Evolutionary conservation across 2,329 filamentous ascomycete genomes (phyloP).

Genomic region (Hymenoscyphus fructigenus): DNA sequence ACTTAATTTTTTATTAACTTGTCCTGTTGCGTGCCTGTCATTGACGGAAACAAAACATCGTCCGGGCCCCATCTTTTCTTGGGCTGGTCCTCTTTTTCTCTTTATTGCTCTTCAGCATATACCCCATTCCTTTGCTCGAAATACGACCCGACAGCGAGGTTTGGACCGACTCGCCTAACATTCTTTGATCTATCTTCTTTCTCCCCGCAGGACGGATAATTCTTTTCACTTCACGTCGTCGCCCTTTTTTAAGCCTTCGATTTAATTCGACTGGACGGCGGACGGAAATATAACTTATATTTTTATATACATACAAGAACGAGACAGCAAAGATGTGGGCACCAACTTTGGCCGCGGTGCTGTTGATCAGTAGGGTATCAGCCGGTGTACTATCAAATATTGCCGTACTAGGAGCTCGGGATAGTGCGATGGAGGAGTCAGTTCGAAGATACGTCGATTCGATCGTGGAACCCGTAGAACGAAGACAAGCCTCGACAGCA

Average conservation of each 20-base stretch:
- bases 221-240: constrained; percentile 17
- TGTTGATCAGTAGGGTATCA: constrained; percentile 32
- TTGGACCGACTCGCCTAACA: constrained; percentile 20
- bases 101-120: constrained; percentile 20
- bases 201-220: constrained; percentile 13
- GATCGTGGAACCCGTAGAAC: constrained; percentile 34
- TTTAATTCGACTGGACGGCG: not conserved
- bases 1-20: constrained; percentile 17
- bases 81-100: constrained; percentile 25
- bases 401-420: constrained; percentile 27
- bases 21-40: constrained; percentile 13
- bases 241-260: constrained; percentile 4
- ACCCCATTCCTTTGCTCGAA: constrained; percentile 24
- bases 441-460: constrained; percentile 35
- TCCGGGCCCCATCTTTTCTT: constrained; percentile 24
- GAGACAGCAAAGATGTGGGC: constrained; percentile 26
- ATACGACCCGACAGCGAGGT: constrained; percentile 17
- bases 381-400: constrained; percentile 27
- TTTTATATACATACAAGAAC: constrained; percentile 7
- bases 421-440: constrained; percentile 28
- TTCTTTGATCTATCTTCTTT: constrained; percentile 18
- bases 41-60: constrained; percentile 28
- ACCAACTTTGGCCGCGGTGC: constrained; percentile 21
- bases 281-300: not conserved
- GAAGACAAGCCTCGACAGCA: constrained; percentile 24